These are phyloP conservation scores for Salvia splendens DNA, from an alignment of 257 asterid species.

Conservation along the genomic window DNA sequence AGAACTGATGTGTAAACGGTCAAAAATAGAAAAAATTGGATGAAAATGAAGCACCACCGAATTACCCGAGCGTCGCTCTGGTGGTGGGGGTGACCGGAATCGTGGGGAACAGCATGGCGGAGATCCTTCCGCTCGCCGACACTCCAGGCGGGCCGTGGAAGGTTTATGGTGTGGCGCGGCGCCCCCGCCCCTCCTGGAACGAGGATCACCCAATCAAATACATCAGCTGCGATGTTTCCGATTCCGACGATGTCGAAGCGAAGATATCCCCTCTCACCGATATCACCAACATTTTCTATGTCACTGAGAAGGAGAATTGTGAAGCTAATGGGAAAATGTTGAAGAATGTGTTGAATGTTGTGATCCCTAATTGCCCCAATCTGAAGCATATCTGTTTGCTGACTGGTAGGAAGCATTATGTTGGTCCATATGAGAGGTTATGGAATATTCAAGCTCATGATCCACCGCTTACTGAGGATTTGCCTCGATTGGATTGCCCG, in stretches of 20 bases:
- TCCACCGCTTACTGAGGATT: constrained; percentile 75
- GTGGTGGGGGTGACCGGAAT: constrained; percentile 83
- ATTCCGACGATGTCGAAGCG: constrained; percentile 45
- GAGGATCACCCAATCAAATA: constrained; percentile 76
- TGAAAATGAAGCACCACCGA: constrained; percentile 61
- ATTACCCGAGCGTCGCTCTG: constrained; percentile 78
- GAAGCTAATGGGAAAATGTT: constrained; percentile 74
- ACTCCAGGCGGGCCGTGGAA: constrained; percentile 99
- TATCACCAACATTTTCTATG: constrained; percentile 75
- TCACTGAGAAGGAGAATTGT: constrained; percentile 69
- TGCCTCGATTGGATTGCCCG: constrained; percentile 55
- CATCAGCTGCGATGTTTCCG: constrained; percentile 70
- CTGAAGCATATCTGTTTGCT: constrained; percentile 72
- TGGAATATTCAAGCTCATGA: constrained; percentile 54
- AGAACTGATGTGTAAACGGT: neutral
- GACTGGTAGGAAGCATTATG: constrained; percentile 81
- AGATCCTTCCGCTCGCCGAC: constrained; percentile 92
- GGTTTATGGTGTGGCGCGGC: constrained; percentile 93
- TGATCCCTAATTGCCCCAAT: constrained; percentile 70
- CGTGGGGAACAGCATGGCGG: constrained; percentile 91
- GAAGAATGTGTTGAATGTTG: constrained; percentile 50
- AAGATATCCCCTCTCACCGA: constrained; percentile 70
- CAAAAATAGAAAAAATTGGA: constrained; percentile 59
- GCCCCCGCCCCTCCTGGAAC: constrained; percentile 81
- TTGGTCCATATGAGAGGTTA: constrained; percentile 56